Evolutionary conservation across 257 asterid species (phyloP).

Genomic region (Ophiorrhiza pumila): DNA sequence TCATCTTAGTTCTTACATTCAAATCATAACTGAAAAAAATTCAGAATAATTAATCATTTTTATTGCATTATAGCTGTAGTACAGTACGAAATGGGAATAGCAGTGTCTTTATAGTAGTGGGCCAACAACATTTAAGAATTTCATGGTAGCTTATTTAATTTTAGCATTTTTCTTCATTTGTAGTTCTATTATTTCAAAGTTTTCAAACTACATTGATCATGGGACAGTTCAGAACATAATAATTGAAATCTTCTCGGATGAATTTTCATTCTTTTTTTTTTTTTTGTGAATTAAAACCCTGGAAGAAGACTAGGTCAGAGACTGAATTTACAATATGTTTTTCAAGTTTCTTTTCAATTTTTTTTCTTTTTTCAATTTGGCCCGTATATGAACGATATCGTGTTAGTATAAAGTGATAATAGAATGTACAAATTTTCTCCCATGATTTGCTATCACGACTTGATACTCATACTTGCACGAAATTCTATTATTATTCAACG

Average conservation of each 20-base stretch:
- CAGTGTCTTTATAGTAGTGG: constrained; percentile 23
- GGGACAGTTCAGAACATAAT: background rate
- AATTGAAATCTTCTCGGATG: background rate
- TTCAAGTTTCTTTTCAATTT: no score
- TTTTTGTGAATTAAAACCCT: background rate
- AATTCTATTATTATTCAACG: no score
- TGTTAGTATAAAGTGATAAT: no score
- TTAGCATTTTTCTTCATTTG: background rate
- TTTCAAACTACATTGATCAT: constrained; percentile 6
- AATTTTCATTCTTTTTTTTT: background rate
- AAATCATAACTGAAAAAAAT: background rate
- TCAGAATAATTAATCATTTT: constrained; percentile 13
- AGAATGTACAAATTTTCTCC: no score
- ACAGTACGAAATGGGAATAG: constrained; percentile 12
- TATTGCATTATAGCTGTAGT: constrained; percentile 15
- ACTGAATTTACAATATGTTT: no score
- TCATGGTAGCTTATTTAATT: background rate
- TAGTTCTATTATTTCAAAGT: background rate
- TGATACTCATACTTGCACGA: no score
- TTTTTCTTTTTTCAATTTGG: no score
- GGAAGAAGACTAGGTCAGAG: background rate
- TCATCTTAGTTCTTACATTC: no score
- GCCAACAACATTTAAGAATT: constrained; percentile 13
- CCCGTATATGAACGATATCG: no score
- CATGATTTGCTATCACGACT: no score